These are phyloP conservation scores for Clonostachys rhizophaga DNA, from an alignment of 2,329 filamentous ascomycete species.

Conservation along the genomic window DNA sequence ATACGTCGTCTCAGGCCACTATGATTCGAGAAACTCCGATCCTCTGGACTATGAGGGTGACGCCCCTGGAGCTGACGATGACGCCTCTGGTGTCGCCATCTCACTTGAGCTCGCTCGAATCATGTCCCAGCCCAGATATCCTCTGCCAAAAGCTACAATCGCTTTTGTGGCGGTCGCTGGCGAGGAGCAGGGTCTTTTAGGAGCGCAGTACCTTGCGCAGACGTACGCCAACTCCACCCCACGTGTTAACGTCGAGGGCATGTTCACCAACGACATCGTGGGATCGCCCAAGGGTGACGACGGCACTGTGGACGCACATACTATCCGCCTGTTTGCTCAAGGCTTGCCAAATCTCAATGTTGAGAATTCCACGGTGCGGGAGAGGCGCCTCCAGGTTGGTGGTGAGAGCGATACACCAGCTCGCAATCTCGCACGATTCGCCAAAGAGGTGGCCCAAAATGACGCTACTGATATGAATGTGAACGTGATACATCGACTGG, in stretches of 20 bases:
- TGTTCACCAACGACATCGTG: conserved; percentile 55
- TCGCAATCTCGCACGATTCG: conserved; percentile 48
- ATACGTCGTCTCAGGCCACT: conserved; percentile 51
- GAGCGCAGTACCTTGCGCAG: conserved; percentile 44
- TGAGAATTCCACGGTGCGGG: conserved; percentile 28
- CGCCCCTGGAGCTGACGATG: conserved; percentile 53
- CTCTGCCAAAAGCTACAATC: conserved; percentile 34
- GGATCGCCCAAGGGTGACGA: conserved; percentile 41
- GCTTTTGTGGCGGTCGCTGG: conserved; percentile 52
- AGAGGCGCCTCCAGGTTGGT: conserved; percentile 34
- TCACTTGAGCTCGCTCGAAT: conserved; percentile 51
- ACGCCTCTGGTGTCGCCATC: conserved; percentile 46
- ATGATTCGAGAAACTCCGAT: conserved; percentile 47
- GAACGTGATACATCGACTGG: conserved; percentile 49
- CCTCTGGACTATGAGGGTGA: conserved; percentile 44
- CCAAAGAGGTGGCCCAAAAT: conserved; percentile 48
- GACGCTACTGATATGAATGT: conserved; percentile 47
- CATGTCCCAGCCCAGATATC: conserved; percentile 37
- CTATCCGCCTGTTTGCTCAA: conserved; percentile 50
- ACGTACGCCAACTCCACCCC: conserved; percentile 40
- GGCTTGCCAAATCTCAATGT: conserved; percentile 30
- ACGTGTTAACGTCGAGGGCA: conserved; percentile 46
- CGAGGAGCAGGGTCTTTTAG: conserved; percentile 52
- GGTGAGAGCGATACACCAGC: conserved; percentile 52
- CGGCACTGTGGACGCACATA: conserved; percentile 38